Evolutionary conservation across 2,329 filamentous ascomycete species (phyloP).

Genomic region (Aspergillus neotritici): DNA sequence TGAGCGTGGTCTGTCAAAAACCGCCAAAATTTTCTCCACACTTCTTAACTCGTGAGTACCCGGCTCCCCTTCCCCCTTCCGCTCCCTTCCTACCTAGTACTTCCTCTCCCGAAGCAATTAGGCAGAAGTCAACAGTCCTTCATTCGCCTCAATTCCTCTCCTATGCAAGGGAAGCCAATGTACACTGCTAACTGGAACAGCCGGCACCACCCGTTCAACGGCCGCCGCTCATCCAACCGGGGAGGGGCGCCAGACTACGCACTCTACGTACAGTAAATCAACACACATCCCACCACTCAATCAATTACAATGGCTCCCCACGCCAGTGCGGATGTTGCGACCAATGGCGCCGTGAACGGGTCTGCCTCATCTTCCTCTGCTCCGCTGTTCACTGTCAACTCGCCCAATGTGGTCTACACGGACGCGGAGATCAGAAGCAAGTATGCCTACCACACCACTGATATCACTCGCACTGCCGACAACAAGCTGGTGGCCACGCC

Average conservation of each 20-base stretch:
- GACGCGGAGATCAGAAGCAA: conserved; percentile 82
- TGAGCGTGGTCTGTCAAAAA: conserved; percentile 55
- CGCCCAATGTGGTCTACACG: conserved; percentile 88
- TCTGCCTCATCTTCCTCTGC: conserved; percentile 39
- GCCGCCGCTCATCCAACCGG: conserved; percentile 85
- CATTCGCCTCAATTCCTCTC: neutral
- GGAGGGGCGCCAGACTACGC: conserved; percentile 67
- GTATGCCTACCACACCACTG: conserved; percentile 95
- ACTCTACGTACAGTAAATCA: conserved; percentile 41
- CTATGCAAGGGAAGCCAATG: conserved; percentile 3
- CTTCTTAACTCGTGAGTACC: conserved; percentile 84
- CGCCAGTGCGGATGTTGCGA: conserved; percentile 58
- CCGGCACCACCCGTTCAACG: conserved; percentile 92
- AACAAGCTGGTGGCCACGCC: conserved; percentile 80
- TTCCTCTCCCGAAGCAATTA: neutral
- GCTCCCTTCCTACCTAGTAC: neutral
- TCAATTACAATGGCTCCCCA: conserved; percentile 77
- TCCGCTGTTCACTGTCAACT: conserved; percentile 76
- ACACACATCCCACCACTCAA: too few species aligned
- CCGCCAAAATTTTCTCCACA: conserved; percentile 97
- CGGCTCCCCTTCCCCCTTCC: neutral
- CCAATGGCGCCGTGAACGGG: conserved; percentile 52
- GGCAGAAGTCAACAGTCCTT: conserved; percentile 1
- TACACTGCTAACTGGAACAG: conserved; percentile 43
- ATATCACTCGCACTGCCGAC: conserved; percentile 63